Conservation (phyloP, 2,329 filamentous ascomycete genomes). For the Metarhizium humberi region DNA sequence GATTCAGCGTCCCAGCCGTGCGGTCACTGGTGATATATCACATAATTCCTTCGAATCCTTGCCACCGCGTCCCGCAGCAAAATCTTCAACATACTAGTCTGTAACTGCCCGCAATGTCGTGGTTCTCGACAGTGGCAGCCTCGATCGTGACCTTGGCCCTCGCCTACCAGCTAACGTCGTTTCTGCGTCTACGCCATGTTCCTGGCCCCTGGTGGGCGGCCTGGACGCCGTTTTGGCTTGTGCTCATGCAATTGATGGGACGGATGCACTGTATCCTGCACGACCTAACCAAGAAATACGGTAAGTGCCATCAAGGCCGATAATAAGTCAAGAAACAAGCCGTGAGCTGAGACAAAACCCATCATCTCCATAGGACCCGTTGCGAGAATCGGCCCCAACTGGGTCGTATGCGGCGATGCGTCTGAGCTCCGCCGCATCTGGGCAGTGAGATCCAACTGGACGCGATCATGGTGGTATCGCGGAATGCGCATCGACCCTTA, state of each 20-base stretch:
- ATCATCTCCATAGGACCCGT: not conserved
- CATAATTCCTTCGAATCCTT: no score
- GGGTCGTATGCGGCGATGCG: not conserved
- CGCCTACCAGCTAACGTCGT: not conserved
- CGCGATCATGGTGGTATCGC: not conserved
- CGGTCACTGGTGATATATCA: no score
- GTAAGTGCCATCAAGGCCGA: not conserved
- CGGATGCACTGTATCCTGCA: not conserved
- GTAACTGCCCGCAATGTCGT: not conserved
- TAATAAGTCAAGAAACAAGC: no score
- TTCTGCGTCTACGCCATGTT: not conserved
- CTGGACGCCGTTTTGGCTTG: slow-evolving; percentile 1
- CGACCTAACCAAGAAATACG: not conserved
- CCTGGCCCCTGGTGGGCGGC: not conserved
- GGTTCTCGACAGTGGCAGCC: not conserved
- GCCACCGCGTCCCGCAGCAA: no score
- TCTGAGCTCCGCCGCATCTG: not conserved
- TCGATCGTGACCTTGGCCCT: not conserved
- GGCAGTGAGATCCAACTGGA: not conserved
- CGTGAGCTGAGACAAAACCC: not conserved
- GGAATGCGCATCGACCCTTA: slow-evolving; percentile 2
- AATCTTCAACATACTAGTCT: no score
- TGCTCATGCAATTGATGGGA: not conserved
- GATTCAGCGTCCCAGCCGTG: no score
- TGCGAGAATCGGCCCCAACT: not conserved